Evolutionary conservation across 2,329 filamentous ascomycete genomes (phyloP).

Genomic region (Cercospora zeae-maydis): DNA sequence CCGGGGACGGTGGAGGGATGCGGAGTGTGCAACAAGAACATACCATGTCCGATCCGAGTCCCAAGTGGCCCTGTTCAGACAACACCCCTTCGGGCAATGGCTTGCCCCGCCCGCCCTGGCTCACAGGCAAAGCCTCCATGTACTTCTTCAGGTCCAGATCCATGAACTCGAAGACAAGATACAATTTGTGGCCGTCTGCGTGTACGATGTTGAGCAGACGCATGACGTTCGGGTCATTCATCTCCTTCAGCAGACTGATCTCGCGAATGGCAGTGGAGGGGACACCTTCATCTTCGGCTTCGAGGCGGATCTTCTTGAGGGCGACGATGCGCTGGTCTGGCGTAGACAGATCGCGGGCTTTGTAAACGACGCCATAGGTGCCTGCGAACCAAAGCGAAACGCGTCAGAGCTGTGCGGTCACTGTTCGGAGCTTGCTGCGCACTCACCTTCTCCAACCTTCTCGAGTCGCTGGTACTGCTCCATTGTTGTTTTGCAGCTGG

Average conservation of each 20-base stretch:
- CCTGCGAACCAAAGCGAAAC: slow-evolving; percentile 50
- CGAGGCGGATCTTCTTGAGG: slow-evolving; percentile 91
- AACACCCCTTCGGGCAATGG: slow-evolving; percentile 68
- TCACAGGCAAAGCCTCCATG: slow-evolving; percentile 85
- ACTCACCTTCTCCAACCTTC: slow-evolving; percentile 89
- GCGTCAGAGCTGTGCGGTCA: neutral
- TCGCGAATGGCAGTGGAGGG: slow-evolving; percentile 91
- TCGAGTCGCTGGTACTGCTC: slow-evolving; percentile 85
- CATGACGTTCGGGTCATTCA: slow-evolving; percentile 89
- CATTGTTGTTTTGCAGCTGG: slow-evolving; percentile 11
- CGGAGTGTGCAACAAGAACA: neutral
- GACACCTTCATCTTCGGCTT: slow-evolving; percentile 91
- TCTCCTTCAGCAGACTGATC: slow-evolving; percentile 90
- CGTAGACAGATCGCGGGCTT: slow-evolving; percentile 79
- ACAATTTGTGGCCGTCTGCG: slow-evolving; percentile 90
- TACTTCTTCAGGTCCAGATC: slow-evolving; percentile 93
- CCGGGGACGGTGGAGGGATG: neutral
- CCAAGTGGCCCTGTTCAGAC: slow-evolving; percentile 62
- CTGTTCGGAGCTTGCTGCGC: neutral
- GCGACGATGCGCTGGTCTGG: slow-evolving; percentile 77
- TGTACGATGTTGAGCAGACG: slow-evolving; percentile 88
- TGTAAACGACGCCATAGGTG: slow-evolving; percentile 94
- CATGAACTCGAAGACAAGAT: slow-evolving; percentile 88
- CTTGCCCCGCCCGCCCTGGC: slow-evolving; percentile 80
- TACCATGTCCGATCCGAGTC: slow-evolving; percentile 68